phyloP scores from a whole-genome alignment of 371 early-diverging fungal genomes.

The Capillidium rhysosporum region DNA sequence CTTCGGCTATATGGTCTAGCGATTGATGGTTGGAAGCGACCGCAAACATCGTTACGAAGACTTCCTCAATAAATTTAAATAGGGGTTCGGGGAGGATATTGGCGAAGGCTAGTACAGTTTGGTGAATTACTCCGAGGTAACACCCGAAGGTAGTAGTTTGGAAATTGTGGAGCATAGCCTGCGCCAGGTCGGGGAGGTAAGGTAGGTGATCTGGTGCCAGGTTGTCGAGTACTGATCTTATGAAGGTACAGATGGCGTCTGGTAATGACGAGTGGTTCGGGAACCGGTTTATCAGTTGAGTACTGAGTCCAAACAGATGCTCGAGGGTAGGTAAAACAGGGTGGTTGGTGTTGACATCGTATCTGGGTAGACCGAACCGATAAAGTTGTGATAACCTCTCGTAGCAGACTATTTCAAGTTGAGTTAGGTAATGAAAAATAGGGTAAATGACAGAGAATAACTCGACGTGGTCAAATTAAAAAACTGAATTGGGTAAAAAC shows the following conservation, averaged over 20 bases:
- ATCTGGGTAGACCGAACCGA: background rate
- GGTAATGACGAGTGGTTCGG: background rate
- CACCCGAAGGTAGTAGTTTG: slow-evolving; percentile 33
- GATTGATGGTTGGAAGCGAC: background rate
- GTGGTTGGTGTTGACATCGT: background rate
- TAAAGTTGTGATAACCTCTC: background rate
- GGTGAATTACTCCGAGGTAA: slow-evolving; percentile 56
- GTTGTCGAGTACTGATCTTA: background rate
- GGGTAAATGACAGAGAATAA: too few species aligned
- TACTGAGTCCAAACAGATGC: background rate
- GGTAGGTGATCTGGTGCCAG: background rate
- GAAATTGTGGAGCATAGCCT: slow-evolving; percentile 31
- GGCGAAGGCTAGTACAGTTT: slow-evolving; percentile 14
- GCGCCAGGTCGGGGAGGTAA: slow-evolving; percentile 9
- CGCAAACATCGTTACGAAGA: background rate
- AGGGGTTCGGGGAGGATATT: background rate
- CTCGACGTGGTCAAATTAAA: too few species aligned
- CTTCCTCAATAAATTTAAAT: background rate
- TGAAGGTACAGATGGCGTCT: background rate
- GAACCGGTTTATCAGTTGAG: background rate
- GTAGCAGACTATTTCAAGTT: background rate
- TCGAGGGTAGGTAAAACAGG: background rate
- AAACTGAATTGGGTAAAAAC: background rate
- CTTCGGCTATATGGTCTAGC: slow-evolving; percentile 1
- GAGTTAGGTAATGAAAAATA: too few species aligned